Base-by-base conservation (phyloP, 2,329 filamentous ascomycete species). In the Aspergillus brasiliensis region DNA sequence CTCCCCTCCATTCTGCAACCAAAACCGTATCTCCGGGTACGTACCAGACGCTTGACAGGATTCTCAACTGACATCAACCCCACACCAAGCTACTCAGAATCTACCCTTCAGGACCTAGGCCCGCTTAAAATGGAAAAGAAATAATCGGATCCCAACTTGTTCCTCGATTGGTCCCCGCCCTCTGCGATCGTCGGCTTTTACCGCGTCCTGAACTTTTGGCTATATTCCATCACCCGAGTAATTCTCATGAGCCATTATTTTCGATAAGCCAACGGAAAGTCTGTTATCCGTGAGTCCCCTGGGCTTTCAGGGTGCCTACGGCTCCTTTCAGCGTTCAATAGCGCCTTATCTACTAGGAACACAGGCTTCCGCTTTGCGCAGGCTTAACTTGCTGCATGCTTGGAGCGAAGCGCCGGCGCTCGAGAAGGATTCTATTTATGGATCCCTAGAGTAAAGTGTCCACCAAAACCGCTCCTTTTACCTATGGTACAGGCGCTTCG, bases 11-110 rank as follows among this genome's bases (percentile, higher is more conserved):
- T 67, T 67, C 70, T 73, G 69, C 67, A 72, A 67, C 66, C 67
- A 71, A 70, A 72, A 71, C 72, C 70, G 72, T 66, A 67, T 56
- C 65, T 64, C 66, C 64, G 70, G 70, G 63, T 64, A 69, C 61
- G 63, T 64, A 69, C 61, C 59, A 63, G 64, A 65, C 60, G 27
- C 28, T 34, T 23, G 34, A 37, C 47, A 17, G 34, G 44, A 51
- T 68, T 51, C 68, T 68, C 66, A 64, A 62, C 64, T 25, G 46
- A 48, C 49, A 48, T 34, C 31, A 56, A 62, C 61, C 34, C 28
- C 59, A 61, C 57, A 52, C 49, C 44, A 25, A 11, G 21, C 44
- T 51, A 51, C 5, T 55, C 40, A 31, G 52, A 54, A 25, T 48
- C 19, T 48, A 27, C 37, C 19, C 42, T 56, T 53, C 27, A 54